These are phyloP conservation scores for Casaregolazyma lundiana DNA, from an alignment of 1,139 yeast genomes.

Conservation along the genomic window DNA sequence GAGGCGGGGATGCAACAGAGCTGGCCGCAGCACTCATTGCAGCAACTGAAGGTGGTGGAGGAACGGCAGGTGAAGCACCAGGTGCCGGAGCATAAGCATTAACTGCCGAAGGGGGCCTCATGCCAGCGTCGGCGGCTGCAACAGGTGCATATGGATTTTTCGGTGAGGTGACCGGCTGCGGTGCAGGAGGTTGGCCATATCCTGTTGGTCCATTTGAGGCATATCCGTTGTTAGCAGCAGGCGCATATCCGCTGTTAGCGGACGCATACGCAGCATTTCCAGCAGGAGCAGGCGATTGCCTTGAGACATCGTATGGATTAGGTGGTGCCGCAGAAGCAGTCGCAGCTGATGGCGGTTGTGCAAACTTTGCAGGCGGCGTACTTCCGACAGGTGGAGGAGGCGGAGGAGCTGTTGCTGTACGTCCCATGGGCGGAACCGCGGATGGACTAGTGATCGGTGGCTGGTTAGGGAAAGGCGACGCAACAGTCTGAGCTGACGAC, in stretches of 20 bases:
- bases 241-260: slow-evolving; percentile 22
- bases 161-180: slow-evolving; percentile 16
- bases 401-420: slow-evolving; percentile 22
- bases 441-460: slow-evolving; percentile 28
- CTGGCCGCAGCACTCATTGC: slow-evolving; percentile 20
- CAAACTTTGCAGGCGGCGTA: slow-evolving; percentile 14
- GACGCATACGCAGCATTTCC: slow-evolving; percentile 19
- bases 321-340: slow-evolving; percentile 13
- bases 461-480: slow-evolving; percentile 31
- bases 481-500: slow-evolving; percentile 39
- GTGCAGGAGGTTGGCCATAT: slow-evolving; percentile 6
- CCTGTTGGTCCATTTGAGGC: slow-evolving; percentile 19
- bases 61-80: slow-evolving; percentile 13
- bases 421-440: slow-evolving; percentile 24
- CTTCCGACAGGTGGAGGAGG: slow-evolving; percentile 36
- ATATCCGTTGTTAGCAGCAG: slow-evolving; percentile 33
- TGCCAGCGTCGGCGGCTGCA: slow-evolving; percentile 17
- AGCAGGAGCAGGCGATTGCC: background rate
- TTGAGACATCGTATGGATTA: background rate
- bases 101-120: slow-evolving; percentile 26
- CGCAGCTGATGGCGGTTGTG: slow-evolving; percentile 10
- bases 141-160: slow-evolving; percentile 25
- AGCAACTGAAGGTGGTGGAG: slow-evolving; percentile 19
- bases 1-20: slow-evolving; percentile 21
- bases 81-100: slow-evolving; percentile 32